Base-by-base conservation (phyloP, 1,284 basidiomycete species). In the Neotropicomus parvogracilis region DNA sequence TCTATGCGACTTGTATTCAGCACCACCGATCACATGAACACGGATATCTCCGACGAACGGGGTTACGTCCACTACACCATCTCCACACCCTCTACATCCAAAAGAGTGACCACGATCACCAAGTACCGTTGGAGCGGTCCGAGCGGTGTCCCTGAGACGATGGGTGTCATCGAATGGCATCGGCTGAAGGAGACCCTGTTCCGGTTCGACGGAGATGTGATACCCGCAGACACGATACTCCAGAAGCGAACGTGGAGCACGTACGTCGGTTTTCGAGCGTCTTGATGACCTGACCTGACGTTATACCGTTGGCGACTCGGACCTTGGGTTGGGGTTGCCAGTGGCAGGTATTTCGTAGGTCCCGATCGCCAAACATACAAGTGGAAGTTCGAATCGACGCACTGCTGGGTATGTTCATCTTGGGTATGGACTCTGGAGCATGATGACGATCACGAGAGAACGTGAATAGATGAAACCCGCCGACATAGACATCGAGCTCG, bases 131-230 rank as follows among this genome's bases (percentile, higher is more conserved):
- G 58, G 59, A 53, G 42, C 6, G 53, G 47, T 6, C 6, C 17
- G 14, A 53, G 3, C 3, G 34, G 49, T 13, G 41, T 52, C 3
- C 48, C 60, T 2, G 55, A 63, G 41, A 59, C 50, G 11, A 46
- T 64, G 52, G 64, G 58, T 11, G 21, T 48, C 33, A 66, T 62
- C n/a, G 51, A 66, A 13, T 65, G 64, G 64, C 56, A 62, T 42
- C 40, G 37, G 12, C 20, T 50, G 27, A 50, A 33, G 2, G 42
- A 55, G 27, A 49, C 60, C 1, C 6, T 48, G n/a, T 45, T 62
- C 32, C 43, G 14, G 8, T 64, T 62, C 20, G 19, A 55, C 4
- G 63, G 64, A 3, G 34, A 37, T 20, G 46, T 26, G 31, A 28
- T 40, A 2, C 16, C 42, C 1, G 48, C 40, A 3, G 17, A 46